Percentiles rank a stretch among this genome's conserved stretches.
Evolutionary conservation across 352 stramenopile genomes (phyloP).

Genomic region (Globisporangium acanthophoron): DNA sequence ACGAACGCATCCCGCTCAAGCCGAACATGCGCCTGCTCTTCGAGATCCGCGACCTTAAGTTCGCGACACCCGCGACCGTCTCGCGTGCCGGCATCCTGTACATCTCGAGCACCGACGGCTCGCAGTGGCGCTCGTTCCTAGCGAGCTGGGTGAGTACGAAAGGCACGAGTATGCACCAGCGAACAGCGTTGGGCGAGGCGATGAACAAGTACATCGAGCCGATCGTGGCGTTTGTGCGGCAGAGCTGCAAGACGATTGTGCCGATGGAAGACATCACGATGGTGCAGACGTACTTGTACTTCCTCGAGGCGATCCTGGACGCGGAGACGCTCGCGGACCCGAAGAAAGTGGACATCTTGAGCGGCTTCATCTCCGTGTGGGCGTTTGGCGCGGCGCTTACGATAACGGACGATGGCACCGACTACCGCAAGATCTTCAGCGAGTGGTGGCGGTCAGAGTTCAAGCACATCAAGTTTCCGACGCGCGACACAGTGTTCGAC

Average conservation of each 20-base stretch:
- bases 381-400: constrained; percentile 87
- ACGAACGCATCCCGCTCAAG: constrained; percentile 95
- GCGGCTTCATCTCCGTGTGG: constrained; percentile 93
- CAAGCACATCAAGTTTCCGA: constrained; percentile 93
- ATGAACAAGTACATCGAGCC: constrained; percentile 88
- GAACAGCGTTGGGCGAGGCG: constrained; percentile 39
- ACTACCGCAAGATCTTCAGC: constrained; percentile 92
- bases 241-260: constrained; percentile 87
- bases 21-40: constrained; percentile 94
- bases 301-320: constrained; percentile 85
- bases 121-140: constrained; percentile 91
- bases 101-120: constrained; percentile 88
- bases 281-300: constrained; percentile 91
- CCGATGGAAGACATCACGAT: constrained; percentile 89
- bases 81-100: constrained; percentile 94
- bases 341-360: constrained; percentile 77
- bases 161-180: constrained; percentile 47
- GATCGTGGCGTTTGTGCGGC: constrained; percentile 81
- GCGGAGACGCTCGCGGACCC: constrained; percentile 48
- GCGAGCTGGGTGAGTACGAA: constrained; percentile 87
- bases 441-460: constrained; percentile 93
- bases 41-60: constrained; percentile 93
- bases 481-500: constrained; percentile 93
- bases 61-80: constrained; percentile 93
- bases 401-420: constrained; percentile 89